A percentile compares a stretch with the other conserved stretches of the same genome.
These are phyloP conservation scores for Dryas integrifolia DNA, from an alignment of 331 rosid genomes.

Conservation along the genomic window DNA sequence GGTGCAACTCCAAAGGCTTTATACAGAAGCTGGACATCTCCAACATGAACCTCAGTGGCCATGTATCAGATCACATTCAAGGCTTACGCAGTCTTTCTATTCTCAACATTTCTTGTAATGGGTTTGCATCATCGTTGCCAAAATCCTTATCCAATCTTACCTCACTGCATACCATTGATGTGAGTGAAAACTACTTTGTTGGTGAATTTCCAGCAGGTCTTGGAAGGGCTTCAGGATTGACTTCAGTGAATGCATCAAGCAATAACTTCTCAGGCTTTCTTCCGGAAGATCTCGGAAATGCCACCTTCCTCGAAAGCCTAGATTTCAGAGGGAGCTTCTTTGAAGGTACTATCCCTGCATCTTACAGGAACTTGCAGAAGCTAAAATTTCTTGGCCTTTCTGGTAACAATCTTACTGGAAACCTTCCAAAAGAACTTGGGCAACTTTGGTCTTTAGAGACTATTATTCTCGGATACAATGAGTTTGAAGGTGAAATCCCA, in stretches of 20 bases:
- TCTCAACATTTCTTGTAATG: constrained; percentile 61
- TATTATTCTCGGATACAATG: constrained; percentile 75
- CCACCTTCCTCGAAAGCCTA: constrained; percentile 57
- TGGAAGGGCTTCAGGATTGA: constrained; percentile 52
- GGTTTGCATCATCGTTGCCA: constrained; percentile 57
- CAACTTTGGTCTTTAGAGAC: constrained; percentile 65
- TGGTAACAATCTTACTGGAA: constrained; percentile 74
- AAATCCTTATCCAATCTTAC: constrained; percentile 52
- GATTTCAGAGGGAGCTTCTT: constrained; percentile 88
- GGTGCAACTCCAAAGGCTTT: constrained; percentile 60
- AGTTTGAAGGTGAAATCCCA: constrained; percentile 72
- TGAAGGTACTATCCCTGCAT: constrained; percentile 64
- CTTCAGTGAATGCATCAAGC: constrained; percentile 66
- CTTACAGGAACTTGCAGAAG: constrained; percentile 60
- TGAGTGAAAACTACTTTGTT: constrained; percentile 73
- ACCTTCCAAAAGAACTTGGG: constrained; percentile 59
- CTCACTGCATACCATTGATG: constrained; percentile 61
- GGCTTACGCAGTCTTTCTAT: constrained; percentile 47
- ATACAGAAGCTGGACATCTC: constrained; percentile 70
- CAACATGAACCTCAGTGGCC: constrained; percentile 75
- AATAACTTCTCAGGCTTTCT: constrained; percentile 68
- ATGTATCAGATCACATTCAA: constrained; percentile 52
- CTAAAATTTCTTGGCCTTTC: constrained; percentile 82
- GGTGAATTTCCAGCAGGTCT: constrained; percentile 70
- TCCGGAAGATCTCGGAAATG: constrained; percentile 77